phyloP scores from a whole-genome alignment of 2,329 filamentous ascomycete genomes.

The Pseudogymnoascus sp. region DNA sequence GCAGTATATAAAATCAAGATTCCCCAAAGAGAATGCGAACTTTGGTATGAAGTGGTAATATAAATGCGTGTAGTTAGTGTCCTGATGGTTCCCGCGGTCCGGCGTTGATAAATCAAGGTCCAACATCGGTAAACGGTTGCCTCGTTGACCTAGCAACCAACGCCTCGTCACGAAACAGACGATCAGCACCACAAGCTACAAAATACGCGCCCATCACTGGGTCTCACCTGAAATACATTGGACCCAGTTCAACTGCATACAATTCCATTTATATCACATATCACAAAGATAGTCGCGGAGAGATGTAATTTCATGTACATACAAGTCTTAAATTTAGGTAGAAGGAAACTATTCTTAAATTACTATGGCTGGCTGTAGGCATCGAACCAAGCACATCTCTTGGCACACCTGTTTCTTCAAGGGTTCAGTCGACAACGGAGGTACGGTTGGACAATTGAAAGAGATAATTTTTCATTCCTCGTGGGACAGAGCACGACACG shows the following conservation, averaged over 20 bases:
- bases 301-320: not conserved
- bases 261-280: not conserved
- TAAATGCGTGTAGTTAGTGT: constrained; percentile 3
- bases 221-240: not conserved
- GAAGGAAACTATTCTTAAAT: constrained; percentile 6
- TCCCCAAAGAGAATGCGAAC: not conserved
- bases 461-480: constrained; percentile 3
- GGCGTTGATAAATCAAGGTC: not conserved
- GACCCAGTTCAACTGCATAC: not conserved
- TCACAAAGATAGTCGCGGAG: not conserved
- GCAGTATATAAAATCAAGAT: not conserved
- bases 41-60: constrained; percentile 3
- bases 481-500: not conserved
- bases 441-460: constrained; percentile 1
- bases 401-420: not conserved
- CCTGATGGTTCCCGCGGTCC: constrained; percentile 2
- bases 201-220: not conserved
- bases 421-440: not conserved
- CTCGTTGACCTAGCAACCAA: constrained; percentile 4
- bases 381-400: not conserved
- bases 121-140: not conserved
- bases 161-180: not conserved
- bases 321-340: constrained; percentile 2
- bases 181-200: not conserved
- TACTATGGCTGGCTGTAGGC: not conserved